Evolutionary conservation across 1,139 yeast species (phyloP).

Genomic region (Yamadazyma oceani): DNA sequence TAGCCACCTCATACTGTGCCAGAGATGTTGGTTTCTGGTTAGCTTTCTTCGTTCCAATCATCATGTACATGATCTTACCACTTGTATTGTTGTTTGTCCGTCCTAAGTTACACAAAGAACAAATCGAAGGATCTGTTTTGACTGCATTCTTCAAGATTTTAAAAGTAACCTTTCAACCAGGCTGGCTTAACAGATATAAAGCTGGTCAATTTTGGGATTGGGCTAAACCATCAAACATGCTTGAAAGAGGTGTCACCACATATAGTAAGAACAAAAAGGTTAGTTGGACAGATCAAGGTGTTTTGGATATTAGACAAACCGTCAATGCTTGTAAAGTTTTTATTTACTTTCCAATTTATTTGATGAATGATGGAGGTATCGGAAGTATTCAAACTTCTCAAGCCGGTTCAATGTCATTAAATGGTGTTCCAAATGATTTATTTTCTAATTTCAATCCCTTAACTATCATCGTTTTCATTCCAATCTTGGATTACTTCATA

Average conservation of each 20-base stretch:
- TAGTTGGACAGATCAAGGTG: slow-evolving; percentile 57
- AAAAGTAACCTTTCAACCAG: slow-evolving; percentile 37
- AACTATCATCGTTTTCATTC: slow-evolving; percentile 63
- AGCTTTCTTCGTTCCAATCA: slow-evolving; percentile 62
- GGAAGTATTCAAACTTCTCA: slow-evolving; percentile 63
- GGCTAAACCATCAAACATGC: slow-evolving; percentile 53
- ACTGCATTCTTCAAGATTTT: slow-evolving; percentile 43
- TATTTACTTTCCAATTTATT: slow-evolving; percentile 61
- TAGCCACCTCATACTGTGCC: slow-evolving; percentile 76
- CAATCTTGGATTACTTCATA: slow-evolving; percentile 55
- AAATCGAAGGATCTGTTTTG: slow-evolving; percentile 51
- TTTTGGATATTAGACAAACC: slow-evolving; percentile 59
- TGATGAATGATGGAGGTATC: slow-evolving; percentile 66
- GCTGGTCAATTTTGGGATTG: slow-evolving; percentile 50
- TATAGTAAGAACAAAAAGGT: slow-evolving; percentile 29
- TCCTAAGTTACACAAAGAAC: slow-evolving; percentile 35
- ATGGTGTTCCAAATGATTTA: slow-evolving; percentile 73
- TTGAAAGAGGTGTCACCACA: slow-evolving; percentile 35
- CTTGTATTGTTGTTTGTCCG: slow-evolving; percentile 40
- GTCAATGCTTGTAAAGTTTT: slow-evolving; percentile 61
- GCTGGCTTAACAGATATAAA: slow-evolving; percentile 39
- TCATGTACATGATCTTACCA: slow-evolving; percentile 51
- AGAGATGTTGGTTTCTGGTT: slow-evolving; percentile 75
- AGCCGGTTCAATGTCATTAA: slow-evolving; percentile 63
- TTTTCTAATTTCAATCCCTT: slow-evolving; percentile 68